Conservation (phyloP, 2,329 filamentous ascomycete genomes). For the Talaromyces pinophilus region DNA sequence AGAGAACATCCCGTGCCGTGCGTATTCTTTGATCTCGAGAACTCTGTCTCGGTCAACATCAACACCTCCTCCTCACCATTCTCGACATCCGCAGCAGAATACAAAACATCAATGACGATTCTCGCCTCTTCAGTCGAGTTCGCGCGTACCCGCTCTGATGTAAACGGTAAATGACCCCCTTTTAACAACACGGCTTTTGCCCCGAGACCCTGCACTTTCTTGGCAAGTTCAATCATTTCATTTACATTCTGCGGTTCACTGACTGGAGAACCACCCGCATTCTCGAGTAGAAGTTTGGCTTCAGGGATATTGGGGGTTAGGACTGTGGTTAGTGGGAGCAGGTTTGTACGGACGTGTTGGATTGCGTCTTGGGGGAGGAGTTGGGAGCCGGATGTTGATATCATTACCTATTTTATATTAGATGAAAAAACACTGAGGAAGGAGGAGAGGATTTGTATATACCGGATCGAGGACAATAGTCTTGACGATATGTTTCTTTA, state of each 20-base stretch:
- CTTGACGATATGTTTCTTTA: constrained; percentile 60
- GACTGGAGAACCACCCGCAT: constrained; percentile 37
- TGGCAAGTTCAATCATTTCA: constrained; percentile 70
- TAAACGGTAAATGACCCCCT: constrained; percentile 84
- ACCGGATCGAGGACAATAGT: constrained; percentile 74
- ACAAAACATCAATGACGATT: constrained; percentile 75
- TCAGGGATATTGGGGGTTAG: constrained; percentile 54
- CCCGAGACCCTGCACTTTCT: constrained; percentile 66
- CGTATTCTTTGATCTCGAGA: constrained; percentile 74
- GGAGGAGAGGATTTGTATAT: constrained; percentile 32
- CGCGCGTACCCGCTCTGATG: constrained; percentile 61
- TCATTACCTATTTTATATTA: constrained; percentile 70
- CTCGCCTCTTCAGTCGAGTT: constrained; percentile 60
- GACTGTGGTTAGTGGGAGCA: constrained; percentile 49
- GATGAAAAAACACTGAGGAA: constrained; percentile 15
- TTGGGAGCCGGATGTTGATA: constrained; percentile 56
- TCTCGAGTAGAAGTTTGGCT: constrained; percentile 47
- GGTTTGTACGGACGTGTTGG: constrained; percentile 39
- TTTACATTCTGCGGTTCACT: constrained; percentile 58
- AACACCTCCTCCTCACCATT: constrained; percentile 51
- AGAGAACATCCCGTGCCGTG: constrained; percentile 95
- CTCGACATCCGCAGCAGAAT: constrained; percentile 46
- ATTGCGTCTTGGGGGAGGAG: constrained; percentile 49
- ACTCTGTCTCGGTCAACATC: constrained; percentile 68
- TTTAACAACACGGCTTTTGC: constrained; percentile 83